Evolutionary conservation across 1,139 yeast species (phyloP), one percentile per base, ranked within the genome.

Genomic region (Protomyces inouyei): DNA sequence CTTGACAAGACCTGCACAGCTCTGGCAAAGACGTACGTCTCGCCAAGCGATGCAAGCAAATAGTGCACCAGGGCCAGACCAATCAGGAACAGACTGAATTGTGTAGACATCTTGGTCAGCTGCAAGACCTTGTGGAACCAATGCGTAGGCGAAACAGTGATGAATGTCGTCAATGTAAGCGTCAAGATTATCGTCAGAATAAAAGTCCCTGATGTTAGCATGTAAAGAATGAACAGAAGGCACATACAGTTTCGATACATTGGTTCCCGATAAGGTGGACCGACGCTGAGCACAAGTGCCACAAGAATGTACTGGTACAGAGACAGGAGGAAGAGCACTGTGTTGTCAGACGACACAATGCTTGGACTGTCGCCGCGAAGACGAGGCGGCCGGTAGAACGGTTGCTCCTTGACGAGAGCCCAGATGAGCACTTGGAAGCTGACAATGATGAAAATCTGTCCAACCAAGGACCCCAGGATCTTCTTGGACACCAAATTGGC

Each of bases 181-280:
- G 69, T 53, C 36, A 70, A 60, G 9, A 52, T 56, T 16, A 66
- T 53, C 9, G 68, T 60, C 16, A 68, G 14, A 1, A 78, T 55
- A 0, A 82, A 69, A 0, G 95, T 82, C 0, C 77, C 69, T 0
- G 78, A 79, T 60, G 92, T 89, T 1, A 79, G 60, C 65, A 93
- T 78, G n/a, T n/a, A n/a, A n/a, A n/a, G n/a, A n/a, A n/a, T n/a
- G n/a, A n/a, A n/a, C n/a, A n/a, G n/a, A 43, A n/a, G 48, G 43
- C 4, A 43, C 14, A 16, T 43, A 43, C 48, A 43, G 55, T 93
- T 93, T 68, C 83, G 80, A 46, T 77, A 74, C 71, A 88, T 82
- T 0, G 95, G 86, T 72, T 88, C 87, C 67, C 98, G 81, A 74
- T 90, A 95, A n/a, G 99, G 99, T 12, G 95, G 95, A 0, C 99